These are phyloP conservation scores for Firmiana major DNA, from an alignment of 345 rosid genomes.

Conservation along the genomic window DNA sequence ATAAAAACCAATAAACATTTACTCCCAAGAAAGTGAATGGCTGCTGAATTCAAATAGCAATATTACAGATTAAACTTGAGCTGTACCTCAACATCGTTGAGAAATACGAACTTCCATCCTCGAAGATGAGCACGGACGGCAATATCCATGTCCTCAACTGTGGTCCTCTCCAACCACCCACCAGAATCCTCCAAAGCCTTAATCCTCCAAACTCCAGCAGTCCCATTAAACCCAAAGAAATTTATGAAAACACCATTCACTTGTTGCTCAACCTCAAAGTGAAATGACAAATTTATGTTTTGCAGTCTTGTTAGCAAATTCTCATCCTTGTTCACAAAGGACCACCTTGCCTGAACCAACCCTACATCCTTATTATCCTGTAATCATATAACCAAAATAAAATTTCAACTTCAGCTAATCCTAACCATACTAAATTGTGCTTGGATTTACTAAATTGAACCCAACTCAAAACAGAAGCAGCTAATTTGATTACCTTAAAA, in stretches of 20 bases:
- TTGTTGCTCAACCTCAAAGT: constrained; percentile 96
- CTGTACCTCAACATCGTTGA: constrained; percentile 83
- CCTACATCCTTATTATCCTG: constrained; percentile 83
- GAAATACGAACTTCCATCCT: constrained; percentile 92
- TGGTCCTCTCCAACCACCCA: constrained; percentile 96
- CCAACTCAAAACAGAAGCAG: not conserved
- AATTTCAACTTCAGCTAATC: not conserved
- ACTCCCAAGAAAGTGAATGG: not conserved
- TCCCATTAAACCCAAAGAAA: constrained; percentile 94
- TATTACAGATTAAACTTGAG: not conserved
- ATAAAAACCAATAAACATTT: constrained; percentile 6
- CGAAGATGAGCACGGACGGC: constrained; percentile 95
- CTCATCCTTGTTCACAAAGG: constrained; percentile 91
- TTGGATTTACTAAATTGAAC: not conserved
- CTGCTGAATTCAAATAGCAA: not conserved
- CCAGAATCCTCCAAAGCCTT: constrained; percentile 92
- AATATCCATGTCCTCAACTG: constrained; percentile 97
- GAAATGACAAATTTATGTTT: constrained; percentile 81
- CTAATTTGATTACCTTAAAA: constrained; percentile 50
- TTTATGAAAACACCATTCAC: constrained; percentile 77
- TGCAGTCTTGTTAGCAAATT: constrained; percentile 85
- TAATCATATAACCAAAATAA: not conserved
- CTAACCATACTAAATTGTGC: not conserved
- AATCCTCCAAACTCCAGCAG: constrained; percentile 98
- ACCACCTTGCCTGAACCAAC: constrained; percentile 93